These are phyloP conservation scores for Pseudotsuga menziesii DNA, from an alignment of 75 land plant species.

Conservation along the genomic window DNA sequence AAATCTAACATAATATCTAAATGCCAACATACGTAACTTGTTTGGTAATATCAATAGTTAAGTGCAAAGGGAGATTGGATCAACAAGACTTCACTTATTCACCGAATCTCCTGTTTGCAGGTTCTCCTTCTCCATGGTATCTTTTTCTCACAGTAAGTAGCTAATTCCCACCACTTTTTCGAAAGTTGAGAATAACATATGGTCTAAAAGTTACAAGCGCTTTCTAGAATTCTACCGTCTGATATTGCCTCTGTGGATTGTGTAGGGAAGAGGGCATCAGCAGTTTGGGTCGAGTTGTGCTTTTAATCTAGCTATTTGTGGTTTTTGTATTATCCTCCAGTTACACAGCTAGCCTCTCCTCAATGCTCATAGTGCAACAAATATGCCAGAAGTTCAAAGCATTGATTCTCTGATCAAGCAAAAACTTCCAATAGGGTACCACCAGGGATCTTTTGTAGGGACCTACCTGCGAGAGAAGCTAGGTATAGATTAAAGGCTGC, in stretches of 20 bases:
- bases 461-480: slow-evolving; percentile 23
- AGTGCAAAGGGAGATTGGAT: too few species aligned
- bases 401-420: slow-evolving; percentile 15
- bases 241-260: neutral
- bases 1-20: too few species aligned
- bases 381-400: slow-evolving; percentile 25
- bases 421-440: slow-evolving; percentile 36
- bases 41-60: too few species aligned
- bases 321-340: slow-evolving; percentile 18
- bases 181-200: neutral
- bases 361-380: slow-evolving; percentile 40
- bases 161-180: neutral
- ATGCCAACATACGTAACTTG: too few species aligned
- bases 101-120: slow-evolving; percentile 4
- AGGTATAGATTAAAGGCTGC: slow-evolving; percentile 14
- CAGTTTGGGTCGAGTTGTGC: slow-evolving; percentile 20
- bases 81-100: neutral
- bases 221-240: neutral
- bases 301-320: slow-evolving; percentile 20
- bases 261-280: slow-evolving; percentile 18
- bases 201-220: neutral
- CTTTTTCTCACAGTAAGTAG: slow-evolving; percentile 50
- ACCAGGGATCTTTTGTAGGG: slow-evolving; percentile 32
- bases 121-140: slow-evolving; percentile 51
- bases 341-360: slow-evolving; percentile 52